Percentiles rank a stretch among this genome's conserved stretches.
Conservation (phyloP, 140 eudicot species). For the Ambrosia hybrid region DNA sequence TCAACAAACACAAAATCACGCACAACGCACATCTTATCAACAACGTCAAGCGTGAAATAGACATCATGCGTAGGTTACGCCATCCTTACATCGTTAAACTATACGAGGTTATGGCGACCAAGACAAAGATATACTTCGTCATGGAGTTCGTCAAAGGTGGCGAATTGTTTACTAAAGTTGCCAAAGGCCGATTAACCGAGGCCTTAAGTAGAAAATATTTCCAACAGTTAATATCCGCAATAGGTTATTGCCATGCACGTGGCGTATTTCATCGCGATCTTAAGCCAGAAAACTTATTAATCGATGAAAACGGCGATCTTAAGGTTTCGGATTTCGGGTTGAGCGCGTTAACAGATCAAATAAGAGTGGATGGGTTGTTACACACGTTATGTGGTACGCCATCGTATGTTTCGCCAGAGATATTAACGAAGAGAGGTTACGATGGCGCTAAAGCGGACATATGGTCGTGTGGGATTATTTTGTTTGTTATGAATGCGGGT, state of each 20-base stretch:
- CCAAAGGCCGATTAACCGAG: slow-evolving; percentile 52
- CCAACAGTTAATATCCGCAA: slow-evolving; percentile 63
- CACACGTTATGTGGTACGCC: slow-evolving; percentile 74
- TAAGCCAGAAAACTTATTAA: slow-evolving; percentile 59
- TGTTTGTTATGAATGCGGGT: slow-evolving; percentile 53
- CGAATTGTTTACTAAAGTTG: slow-evolving; percentile 49
- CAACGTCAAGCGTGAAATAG: slow-evolving; percentile 64
- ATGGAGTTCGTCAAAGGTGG: slow-evolving; percentile 72
- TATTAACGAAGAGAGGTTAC: slow-evolving; percentile 53
- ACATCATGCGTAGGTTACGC: slow-evolving; percentile 49
- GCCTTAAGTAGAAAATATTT: slow-evolving; percentile 50
- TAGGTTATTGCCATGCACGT: slow-evolving; percentile 57
- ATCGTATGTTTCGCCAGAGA: slow-evolving; percentile 74
- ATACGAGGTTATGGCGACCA: slow-evolving; percentile 62
- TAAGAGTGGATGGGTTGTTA: slow-evolving; percentile 50
- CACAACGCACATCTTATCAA: slow-evolving; percentile 22
- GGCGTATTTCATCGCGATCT: slow-evolving; percentile 68
- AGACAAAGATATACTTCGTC: slow-evolving; percentile 57
- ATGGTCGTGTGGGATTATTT: slow-evolving; percentile 63
- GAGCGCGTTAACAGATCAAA: slow-evolving; percentile 55
- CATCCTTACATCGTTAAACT: slow-evolving; percentile 56
- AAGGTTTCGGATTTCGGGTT: slow-evolving; percentile 73
- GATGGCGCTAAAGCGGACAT: slow-evolving; percentile 58
- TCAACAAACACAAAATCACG: slow-evolving; percentile 46
- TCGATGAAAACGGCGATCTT: slow-evolving; percentile 62